Base-by-base conservation (phyloP, 495 filamentous ascomycete genomes). In the Acidomyces sp. region DNA sequence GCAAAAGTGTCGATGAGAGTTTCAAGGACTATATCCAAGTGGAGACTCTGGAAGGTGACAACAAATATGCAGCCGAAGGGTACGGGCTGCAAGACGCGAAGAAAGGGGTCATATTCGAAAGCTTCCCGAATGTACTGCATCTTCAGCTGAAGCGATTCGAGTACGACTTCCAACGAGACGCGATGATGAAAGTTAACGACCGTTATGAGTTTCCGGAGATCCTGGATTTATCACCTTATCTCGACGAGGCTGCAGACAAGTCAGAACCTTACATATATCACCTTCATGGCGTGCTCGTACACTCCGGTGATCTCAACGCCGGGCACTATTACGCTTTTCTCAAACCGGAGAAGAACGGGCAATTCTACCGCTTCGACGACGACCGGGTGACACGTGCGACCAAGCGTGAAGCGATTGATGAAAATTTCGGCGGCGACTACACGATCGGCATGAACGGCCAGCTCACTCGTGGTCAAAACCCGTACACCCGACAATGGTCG, bases 271-370 rank as follows among this genome's bases (percentile, higher is more conserved):
- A 85, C 72, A 65, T 75, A 36, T 99, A 96, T 58, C 75, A 93
- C 54, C 64, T 99, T 13, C 90, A 96, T 56, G 87, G 90, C 46
- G 90, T 99, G 9, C 65, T 99, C 33, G 90, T 99, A 3, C 90
- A 99, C 55, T 94, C 85, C 48, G 90, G 90, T 34, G 90, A 95
- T 53, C 69, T 94, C 27, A 94, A 96, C 59, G 87, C 92, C 10
- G 90, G 90, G n/a, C 90, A 99, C 59, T 99, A 99, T 62, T 99
- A 96, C 57, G 90, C 90, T 1, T 99, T 93, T 61, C 58, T 99
- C 46, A 95, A 92, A 58, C 90, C 92, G 0, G 74, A 75, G 43
- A 87, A 90, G 56, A 83, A 92, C 44, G 86, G 87, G 18, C 72
- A 80, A 60, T 99, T 93, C 70, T 95, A 90, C 67, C 92, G 82